Evolutionary conservation across 2,329 filamentous ascomycete species (phyloP), one percentile per base, ranked within the genome.

Genomic region (Pseudogymnoascus sp.): DNA sequence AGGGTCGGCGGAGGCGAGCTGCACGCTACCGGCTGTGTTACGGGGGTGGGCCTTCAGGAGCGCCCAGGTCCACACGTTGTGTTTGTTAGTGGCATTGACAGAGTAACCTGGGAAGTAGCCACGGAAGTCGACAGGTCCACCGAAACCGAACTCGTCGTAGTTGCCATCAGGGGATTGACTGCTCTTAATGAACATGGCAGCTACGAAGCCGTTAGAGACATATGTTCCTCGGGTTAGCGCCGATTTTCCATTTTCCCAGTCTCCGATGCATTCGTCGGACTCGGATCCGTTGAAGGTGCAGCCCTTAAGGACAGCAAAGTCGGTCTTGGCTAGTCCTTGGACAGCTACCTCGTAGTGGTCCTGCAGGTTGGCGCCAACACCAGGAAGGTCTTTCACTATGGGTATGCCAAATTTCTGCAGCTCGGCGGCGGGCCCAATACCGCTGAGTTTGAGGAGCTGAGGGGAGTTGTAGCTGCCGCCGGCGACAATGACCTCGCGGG

Each of bases 21-120:
- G 79, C 2, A 91, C 86, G 1, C 78, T 81, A 7, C 88, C 88
- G 4, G 80, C 81, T 1, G 69, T 74, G 64, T 89, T 88, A 60
- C 82, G 80, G 0, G 85, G 80, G 68, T 87, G 85, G 0, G 82
- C 80, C 72, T 87, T 86, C 60, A 90, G 77, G 3, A 80, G 78
- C 2, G 62, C 42, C 66, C 68, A 70, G 1, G 65, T 58, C 60
- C 62, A 68, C 13, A 18, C n/a, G 13, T 21, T 48, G 64, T 78
- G 77, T 78, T 78, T 71, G 8, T 71, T 74, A 13, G 70, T 74
- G 1, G 65, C 67, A 1, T 75, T 74, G 1, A 69, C 68, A 0
- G 75, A 74, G 59, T 74, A 76, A 68, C 72, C 63, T 67, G 71
- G 61, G 69, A 77, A 78, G 69, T 80, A 81, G 0, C 78, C 78